Conservation (phyloP, 208 protist species). For the Leishmania braziliensis region DNA sequence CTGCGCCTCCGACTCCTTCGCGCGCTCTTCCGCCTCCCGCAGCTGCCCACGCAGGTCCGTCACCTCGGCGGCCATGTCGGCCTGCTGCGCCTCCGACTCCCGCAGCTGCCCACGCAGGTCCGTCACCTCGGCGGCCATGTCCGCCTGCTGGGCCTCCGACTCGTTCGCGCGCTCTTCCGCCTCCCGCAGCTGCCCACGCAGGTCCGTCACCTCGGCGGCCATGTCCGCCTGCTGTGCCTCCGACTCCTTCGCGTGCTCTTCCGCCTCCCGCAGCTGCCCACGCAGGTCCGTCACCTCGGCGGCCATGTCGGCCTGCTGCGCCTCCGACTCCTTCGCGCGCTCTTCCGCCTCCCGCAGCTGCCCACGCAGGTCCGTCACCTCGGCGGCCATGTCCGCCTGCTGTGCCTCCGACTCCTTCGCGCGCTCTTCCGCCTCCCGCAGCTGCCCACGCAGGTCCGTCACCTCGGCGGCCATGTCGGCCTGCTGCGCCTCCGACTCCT, state of each 20-base stretch:
- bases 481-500: constrained; percentile 9
- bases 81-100: background rate
- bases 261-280: no score
- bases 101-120: constrained; percentile 14
- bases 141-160: background rate
- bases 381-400: constrained; percentile 7
- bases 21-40: constrained; percentile 1
- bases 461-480: background rate
- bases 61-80: constrained; percentile 5
- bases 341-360: no score
- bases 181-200: constrained; percentile 29
- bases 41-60: constrained; percentile 12
- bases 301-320: background rate
- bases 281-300: no score
- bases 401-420: background rate
- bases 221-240: background rate
- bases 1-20: background rate
- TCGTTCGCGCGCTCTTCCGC: background rate
- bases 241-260: no score
- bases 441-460: constrained; percentile 7
- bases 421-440: background rate
- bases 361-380: constrained; percentile 21
- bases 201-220: background rate
- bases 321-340: constrained; percentile 7
- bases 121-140: no score